Base-by-base conservation (phyloP, 2,329 filamentous ascomycete species). In the Alternaria triticimaculans region DNA sequence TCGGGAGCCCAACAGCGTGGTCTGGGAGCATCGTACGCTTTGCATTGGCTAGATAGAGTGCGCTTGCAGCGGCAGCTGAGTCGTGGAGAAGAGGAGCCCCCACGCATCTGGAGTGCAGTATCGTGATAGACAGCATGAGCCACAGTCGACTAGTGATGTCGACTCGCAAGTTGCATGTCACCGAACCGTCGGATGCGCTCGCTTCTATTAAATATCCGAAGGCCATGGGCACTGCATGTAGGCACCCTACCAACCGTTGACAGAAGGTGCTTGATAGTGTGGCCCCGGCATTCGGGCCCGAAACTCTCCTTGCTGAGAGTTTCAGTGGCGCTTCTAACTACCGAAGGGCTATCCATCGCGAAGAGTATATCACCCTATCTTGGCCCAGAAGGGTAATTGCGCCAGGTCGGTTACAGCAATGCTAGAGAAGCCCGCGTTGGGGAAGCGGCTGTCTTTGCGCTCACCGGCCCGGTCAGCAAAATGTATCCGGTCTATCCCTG, bases 401-500 rank as follows among this genome's bases (percentile, higher is more conserved):
- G 61, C 68, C 56, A 80, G 70, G 30, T 74, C 70, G 37, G 67
- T 69, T 45, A 78, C 64, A 50, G 71, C 56, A 45, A 80, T 77
- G 67, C 70, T 74, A 26, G 75, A 78, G 64, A 77, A 82, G 71
- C 66, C 77, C 69, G 66, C 70, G 55, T 66, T 78, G 73, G 72
- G 77, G 73, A 76, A 75, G 55, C 78, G 72, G 68, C 61, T 64
- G 70, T 80, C 75, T 37, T 65, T 70, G 60, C 66, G 64, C 18
- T 62, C 51, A 50, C 67, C 71, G 41, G 64, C 67, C 26, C 65
- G 71, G 43, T 78, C 74, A 37, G 81, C 74, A 63, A 77, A 82
- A 69, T 78, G 75, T 30, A 96, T 82, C 62, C 88, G 84, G 30
- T 81, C 75, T 25, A 95, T 88, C 5, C 89, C 90, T 12, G 93